Base-by-base conservation (phyloP, 306 rosid species). In the Malus orientalis region DNA sequence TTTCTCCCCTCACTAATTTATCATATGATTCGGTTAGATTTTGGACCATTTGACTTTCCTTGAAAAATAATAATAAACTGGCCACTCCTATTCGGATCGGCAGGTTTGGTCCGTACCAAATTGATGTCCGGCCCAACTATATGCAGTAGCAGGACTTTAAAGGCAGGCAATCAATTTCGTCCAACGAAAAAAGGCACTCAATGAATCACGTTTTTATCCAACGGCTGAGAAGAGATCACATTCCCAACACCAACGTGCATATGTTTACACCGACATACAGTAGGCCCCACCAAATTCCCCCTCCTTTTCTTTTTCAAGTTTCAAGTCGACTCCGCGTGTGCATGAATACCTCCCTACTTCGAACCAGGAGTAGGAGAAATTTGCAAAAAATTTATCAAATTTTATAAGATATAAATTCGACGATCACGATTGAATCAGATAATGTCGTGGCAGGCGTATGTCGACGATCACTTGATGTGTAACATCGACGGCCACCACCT, bases 401-500 rank as follows among this genome's bases (percentile, higher is more conserved):
- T 40, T 40, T 40, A 8, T 40, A 40, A 40, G 45, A 40, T 40
- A 8, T 40, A 40, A 40, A 40, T 40, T 40, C 33, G 59, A 70
- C 58, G 71, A 63, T 70, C 45, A 25, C 57, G 78, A 58, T 73
- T 22, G 45, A 66, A 66, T 77, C 51, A 8, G 8, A 33, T 84
- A 51, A 89, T 89, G 93, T 85, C 88, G 83, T 87, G 91, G 91
- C 91, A 89, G 76, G 32, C 86, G 9, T 89, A 87, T 84, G 86
- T 85, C 4, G 93, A 87, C 64, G 93, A 87, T 0, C 93, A 87
- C 64, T 80, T 89, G 91, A 75, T 90, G 70, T 92, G 96, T 74
- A 93, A 92, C 1, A 85, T 90, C 42, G 93, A 88, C 33, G 87
- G 91, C 79, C 75, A 86, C 6, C 83, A 64, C 23, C 91, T 88